Evolutionary conservation across 129 eudicot species (phyloP).

Genomic region (Ambrosia trifida): DNA sequence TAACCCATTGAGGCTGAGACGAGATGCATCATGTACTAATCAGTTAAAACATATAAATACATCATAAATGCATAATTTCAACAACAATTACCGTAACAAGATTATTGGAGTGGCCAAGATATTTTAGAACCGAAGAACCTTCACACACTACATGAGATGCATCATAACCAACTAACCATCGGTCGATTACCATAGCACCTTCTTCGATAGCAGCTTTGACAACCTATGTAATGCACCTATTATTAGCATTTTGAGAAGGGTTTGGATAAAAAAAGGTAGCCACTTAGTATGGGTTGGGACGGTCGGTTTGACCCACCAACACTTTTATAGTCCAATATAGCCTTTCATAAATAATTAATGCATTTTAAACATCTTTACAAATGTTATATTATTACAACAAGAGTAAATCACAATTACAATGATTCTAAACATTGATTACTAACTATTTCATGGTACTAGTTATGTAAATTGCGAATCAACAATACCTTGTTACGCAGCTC

Average conservation of each 20-base stretch:
- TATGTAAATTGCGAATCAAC: not conserved
- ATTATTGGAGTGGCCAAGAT: slow-evolving; percentile 70
- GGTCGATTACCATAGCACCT: slow-evolving; percentile 57
- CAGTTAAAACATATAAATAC: not conserved
- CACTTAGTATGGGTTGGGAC: no score
- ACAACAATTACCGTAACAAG: slow-evolving; percentile 67
- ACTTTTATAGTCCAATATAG: no score
- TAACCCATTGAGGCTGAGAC: slow-evolving; percentile 88
- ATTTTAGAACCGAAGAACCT: slow-evolving; percentile 60
- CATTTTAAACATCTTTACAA: not conserved
- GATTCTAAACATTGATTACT: not conserved
- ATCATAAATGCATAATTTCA: not conserved
- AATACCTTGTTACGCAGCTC: slow-evolving; percentile 68
- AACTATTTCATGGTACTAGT: not conserved
- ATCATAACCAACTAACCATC: slow-evolving; percentile 66
- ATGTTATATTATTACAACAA: not conserved
- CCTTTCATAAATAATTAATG: no score
- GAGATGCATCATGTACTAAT: slow-evolving; percentile 27
- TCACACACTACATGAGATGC: slow-evolving; percentile 90
- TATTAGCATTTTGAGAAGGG: not conserved
- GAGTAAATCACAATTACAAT: no score
- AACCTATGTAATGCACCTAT: slow-evolving; percentile 38
- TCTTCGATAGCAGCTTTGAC: slow-evolving; percentile 53
- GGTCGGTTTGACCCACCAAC: no score
- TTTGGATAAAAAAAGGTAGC: no score